Conservation (phyloP, 352 stramenopile genomes). For the Thalassiosira mediterranea region DNA sequence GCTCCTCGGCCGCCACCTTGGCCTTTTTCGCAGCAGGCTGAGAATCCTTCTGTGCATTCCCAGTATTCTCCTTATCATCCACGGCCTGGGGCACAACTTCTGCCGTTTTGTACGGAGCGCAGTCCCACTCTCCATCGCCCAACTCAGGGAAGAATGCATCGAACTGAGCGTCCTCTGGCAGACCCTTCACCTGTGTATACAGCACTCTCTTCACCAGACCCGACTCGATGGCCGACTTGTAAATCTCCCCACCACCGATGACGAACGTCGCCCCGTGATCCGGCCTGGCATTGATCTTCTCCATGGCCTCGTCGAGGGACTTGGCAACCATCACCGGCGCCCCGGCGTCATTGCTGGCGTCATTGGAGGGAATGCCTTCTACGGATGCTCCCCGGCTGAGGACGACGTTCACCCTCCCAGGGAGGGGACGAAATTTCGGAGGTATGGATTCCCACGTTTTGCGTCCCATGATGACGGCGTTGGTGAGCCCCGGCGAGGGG, state of each 20-base stretch:
- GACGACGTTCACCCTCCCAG: constrained; percentile 95
- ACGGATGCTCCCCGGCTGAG: constrained; percentile 86
- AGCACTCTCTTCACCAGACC: constrained; percentile 88
- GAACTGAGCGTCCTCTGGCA: constrained; percentile 67
- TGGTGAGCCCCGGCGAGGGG: constrained; percentile 75
- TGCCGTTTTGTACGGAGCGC: constrained; percentile 60
- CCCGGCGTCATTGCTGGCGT: constrained; percentile 34
- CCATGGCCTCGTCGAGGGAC: constrained; percentile 91
- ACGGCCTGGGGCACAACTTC: constrained; percentile 24
- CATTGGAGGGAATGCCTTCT: constrained; percentile 18
- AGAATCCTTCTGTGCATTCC: constrained; percentile 15
- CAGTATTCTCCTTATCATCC: constrained; percentile 22
- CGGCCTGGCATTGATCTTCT: constrained; percentile 81
- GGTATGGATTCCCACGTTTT: constrained; percentile 99
- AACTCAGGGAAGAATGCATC: constrained; percentile 87
- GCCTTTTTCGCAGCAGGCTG: constrained; percentile 30
- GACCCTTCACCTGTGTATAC: constrained; percentile 89
- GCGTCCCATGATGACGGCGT: constrained; percentile 99
- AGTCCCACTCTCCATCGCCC: constrained; percentile 59
- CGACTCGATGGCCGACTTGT: constrained; percentile 90
- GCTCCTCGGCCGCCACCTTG: constrained; percentile 25
- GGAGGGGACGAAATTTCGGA: constrained; percentile 93
- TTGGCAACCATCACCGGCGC: constrained; percentile 87
- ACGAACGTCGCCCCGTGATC: constrained; percentile 93
- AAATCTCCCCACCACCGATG: constrained; percentile 95